Conservation (phyloP, 768 basidiomycete genomes). For the Ramaria sp. region DNA sequence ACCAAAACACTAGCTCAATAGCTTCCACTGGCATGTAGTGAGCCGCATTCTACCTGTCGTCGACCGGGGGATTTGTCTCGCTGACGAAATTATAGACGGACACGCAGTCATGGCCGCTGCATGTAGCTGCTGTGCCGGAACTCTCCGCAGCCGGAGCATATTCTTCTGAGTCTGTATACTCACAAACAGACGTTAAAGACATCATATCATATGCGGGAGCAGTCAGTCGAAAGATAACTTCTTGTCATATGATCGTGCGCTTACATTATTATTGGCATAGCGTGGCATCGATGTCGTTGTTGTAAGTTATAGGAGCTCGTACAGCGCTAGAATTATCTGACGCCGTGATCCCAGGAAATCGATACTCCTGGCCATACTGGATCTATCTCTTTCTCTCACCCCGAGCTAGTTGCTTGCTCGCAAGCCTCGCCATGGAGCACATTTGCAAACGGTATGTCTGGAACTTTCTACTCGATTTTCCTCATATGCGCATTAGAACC, state of each 20-base stretch:
- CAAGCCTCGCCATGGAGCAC: conserved; percentile 12
- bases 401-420: conserved; percentile 25
- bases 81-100: conserved; percentile 1
- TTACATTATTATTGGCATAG: conserved; percentile 8
- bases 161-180: conserved; percentile 18
- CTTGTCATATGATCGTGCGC: neutral
- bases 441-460: conserved; percentile 12
- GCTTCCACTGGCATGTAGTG: conserved; percentile 30
- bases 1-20: conserved; percentile 19
- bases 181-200: conserved; percentile 16
- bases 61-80: neutral
- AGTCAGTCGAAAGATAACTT: conserved; percentile 12
- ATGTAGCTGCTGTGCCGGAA: conserved; percentile 19
- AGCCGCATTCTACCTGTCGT: conserved; percentile 20
- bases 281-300: conserved; percentile 28
- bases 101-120: conserved; percentile 22
- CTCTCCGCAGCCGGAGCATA: conserved; percentile 24
- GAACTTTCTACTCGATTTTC: conserved; percentile 2
- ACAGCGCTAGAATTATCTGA: neutral
- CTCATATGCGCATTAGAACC: conserved; percentile 17
- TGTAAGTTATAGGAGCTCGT: neutral
- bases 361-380: conserved; percentile 31
- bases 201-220: conserved; percentile 22
- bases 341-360: conserved; percentile 16
- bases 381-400: conserved; percentile 21